These are phyloP conservation scores for Coccomyxa subellipsoidea DNA, from an alignment of 163 green algal genomes.

Conservation along the genomic window DNA sequence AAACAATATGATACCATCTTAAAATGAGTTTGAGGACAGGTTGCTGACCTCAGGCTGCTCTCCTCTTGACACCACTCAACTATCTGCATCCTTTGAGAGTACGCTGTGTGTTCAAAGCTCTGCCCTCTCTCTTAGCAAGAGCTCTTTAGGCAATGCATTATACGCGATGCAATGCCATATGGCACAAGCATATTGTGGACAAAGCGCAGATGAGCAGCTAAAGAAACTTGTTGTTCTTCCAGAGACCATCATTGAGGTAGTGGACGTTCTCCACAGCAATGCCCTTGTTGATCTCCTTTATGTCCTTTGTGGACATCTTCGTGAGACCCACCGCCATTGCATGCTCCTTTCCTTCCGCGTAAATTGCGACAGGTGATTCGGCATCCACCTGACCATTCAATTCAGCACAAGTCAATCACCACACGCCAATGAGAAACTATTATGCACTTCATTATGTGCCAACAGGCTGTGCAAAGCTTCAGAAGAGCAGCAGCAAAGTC, in stretches of 20 bases:
- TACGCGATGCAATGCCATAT: too few species aligned
- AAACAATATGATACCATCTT: too few species aligned
- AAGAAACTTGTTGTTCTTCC: slow-evolving; percentile 49
- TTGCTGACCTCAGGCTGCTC: too few species aligned
- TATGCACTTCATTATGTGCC: neutral
- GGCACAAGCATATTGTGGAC: neutral
- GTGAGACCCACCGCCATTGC: slow-evolving; percentile 92
- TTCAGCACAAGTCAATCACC: too few species aligned
- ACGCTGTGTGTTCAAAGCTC: too few species aligned
- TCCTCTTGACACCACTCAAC: too few species aligned
- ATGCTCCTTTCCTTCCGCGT: slow-evolving; percentile 90
- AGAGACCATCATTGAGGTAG: slow-evolving; percentile 89
- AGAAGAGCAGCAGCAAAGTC: neutral
- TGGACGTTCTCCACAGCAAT: slow-evolving; percentile 92
- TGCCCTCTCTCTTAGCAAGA: too few species aligned
- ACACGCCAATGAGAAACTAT: too few species aligned
- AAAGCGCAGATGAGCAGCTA: neutral
- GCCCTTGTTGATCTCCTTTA: slow-evolving; percentile 89
- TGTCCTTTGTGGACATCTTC: slow-evolving; percentile 90
- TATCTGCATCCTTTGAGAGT: too few species aligned
- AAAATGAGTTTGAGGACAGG: too few species aligned
- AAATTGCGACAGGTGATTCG: slow-evolving; percentile 82
- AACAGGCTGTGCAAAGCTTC: neutral
- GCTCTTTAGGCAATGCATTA: too few species aligned
- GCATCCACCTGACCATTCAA: slow-evolving; percentile 54